Evolutionary conservation across 1,284 basidiomycete genomes (phyloP).

Genomic region (Paramarasmius palmivorus): DNA sequence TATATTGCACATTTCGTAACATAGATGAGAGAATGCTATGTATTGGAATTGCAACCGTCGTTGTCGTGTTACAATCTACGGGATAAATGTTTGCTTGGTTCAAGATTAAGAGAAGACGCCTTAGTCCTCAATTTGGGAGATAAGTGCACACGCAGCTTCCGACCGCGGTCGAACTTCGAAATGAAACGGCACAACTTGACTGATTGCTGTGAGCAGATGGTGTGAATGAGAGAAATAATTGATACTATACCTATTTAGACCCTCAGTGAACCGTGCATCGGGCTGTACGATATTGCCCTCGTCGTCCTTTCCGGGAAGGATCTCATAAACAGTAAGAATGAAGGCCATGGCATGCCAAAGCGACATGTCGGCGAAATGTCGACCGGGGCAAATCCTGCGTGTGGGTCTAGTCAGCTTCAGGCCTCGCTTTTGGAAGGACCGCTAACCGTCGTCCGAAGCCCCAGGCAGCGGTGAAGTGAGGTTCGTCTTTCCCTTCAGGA

Average conservation of each 20-base stretch:
- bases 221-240: background rate
- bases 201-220: background rate
- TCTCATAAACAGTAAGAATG: conserved; percentile 15
- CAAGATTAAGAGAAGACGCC: no score
- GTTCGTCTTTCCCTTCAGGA: conserved; percentile 6
- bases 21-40: no score
- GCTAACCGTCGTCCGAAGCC: conserved; percentile 3
- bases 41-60: no score
- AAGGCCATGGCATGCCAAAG: conserved; percentile 21
- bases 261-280: conserved; percentile 13
- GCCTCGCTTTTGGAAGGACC: background rate
- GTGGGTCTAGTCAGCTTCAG: background rate
- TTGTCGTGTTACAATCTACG: no score
- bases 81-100: no score
- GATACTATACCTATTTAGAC: conserved; percentile 16
- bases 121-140: conserved; percentile 16
- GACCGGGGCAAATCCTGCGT: conserved; percentile 18
- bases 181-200: conserved; percentile 16
- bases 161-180: conserved; percentile 15
- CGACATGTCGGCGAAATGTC: conserved; percentile 18
- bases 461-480: background rate
- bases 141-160: conserved; percentile 10
- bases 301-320: conserved; percentile 10
- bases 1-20: no score
- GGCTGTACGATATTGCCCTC: conserved; percentile 6